Evolutionary conservation across 768 basidiomycete species (phyloP).

Genomic region (Russula earlei): DNA sequence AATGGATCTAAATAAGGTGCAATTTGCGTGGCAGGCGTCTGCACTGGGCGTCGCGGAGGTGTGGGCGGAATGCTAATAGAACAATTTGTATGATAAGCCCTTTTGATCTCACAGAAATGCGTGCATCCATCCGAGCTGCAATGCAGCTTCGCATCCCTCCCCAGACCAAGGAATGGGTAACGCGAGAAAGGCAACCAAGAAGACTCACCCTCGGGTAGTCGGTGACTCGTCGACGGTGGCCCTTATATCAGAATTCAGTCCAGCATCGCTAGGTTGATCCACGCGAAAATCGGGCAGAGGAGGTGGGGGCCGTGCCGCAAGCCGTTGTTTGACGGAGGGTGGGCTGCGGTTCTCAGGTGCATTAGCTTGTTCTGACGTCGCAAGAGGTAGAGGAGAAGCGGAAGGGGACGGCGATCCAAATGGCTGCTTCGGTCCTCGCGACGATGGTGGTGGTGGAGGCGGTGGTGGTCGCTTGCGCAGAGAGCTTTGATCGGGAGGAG

Average conservation of each 20-base stretch:
- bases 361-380: neutral
- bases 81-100: slow-evolving; percentile 6
- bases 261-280: neutral
- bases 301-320: slow-evolving; percentile 6
- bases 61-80: neutral
- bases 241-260: neutral
- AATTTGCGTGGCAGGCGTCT: neutral
- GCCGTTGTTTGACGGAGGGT: slow-evolving; percentile 11
- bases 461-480: slow-evolving; percentile 12
- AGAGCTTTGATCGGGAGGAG: neutral
- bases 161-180: neutral
- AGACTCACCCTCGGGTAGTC: neutral
- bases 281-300: slow-evolving; percentile 10
- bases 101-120: neutral
- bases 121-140: neutral
- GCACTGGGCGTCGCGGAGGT: neutral
- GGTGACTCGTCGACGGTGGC: neutral
- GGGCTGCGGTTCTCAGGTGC: neutral
- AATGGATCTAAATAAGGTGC: slow-evolving; percentile 2
- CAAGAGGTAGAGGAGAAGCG: slow-evolving; percentile 1
- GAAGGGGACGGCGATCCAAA: slow-evolving; percentile 14
- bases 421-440: slow-evolving; percentile 8
- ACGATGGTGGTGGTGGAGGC: slow-evolving; percentile 5
- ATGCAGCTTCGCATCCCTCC: neutral
- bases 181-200: neutral